Evolutionary conservation across 148 eudicot genomes (phyloP), one percentile per base, ranked within the genome.

Genomic region (Polygonum aviculare): DNA sequence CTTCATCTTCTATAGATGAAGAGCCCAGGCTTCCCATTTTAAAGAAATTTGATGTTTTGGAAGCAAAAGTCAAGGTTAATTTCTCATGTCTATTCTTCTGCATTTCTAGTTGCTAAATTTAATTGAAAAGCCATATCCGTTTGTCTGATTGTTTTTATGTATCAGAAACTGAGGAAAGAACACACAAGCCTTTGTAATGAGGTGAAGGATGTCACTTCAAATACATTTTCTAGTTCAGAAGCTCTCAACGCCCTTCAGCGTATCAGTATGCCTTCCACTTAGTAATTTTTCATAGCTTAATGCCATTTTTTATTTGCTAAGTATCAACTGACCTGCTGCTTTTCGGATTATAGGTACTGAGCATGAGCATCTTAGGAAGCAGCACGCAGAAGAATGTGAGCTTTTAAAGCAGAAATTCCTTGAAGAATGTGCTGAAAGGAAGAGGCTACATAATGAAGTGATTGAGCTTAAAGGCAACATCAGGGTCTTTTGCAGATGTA

Each of bases 401-500:
- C 7, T 77, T 36, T 14, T 92, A 74, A 92, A 86, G 79, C 88
- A 88, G 80, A 91, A 88, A 78, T 94, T 84, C 77, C 72, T 90
- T 18, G 87, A 90, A 76, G 97, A 90, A 71, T 91, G 81, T 67
- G 75, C 83, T 48, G 92, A 90, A 74, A 86, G 97, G 77, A 95
- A 88, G 78, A 86, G 90, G 79, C 92, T 95, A 14, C 92, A 92
- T 83, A 95, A 95, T 82, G 93, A 95, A 89, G 92, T 90, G 77
- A 95, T 95, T 74, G 98, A 95, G 86, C 97, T 95, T 22, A 95
- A 92, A 83, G 97, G 98, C 44, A 95, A 95, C 80, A 95, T 95
- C 52, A 87, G 96, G 84, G 98, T 95, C 74, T 95, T 92, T 69
- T 92, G 98, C 77, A 86, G 97, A 80, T 92, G 97, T 79, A 90